These are phyloP conservation scores for Blastobotrys parvus DNA, from an alignment of 805 yeast genomes.

Conservation along the genomic window DNA sequence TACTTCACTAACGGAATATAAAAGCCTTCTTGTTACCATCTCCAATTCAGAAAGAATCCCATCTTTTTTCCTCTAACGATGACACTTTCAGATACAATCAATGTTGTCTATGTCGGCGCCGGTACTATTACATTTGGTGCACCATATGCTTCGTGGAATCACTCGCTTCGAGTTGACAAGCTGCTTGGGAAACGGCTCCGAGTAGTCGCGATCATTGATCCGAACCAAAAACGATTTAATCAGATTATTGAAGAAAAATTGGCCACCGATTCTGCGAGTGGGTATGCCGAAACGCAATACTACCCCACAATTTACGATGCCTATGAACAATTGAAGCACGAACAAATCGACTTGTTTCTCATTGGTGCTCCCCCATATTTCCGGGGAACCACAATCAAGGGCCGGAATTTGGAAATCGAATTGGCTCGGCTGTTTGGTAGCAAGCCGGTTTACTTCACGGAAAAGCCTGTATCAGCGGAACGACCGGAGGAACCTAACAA, in stretches of 20 bases:
- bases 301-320: conserved; percentile 9
- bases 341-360: conserved; percentile 8
- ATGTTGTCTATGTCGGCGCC: conserved; percentile 7
- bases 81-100: neutral
- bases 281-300: conserved; percentile 6
- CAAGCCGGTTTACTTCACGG: conserved; percentile 12
- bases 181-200: conserved; percentile 13
- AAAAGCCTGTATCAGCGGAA: conserved; percentile 16
- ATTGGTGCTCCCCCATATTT: conserved; percentile 15
- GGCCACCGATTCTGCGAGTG: conserved; percentile 2
- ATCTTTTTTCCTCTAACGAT: too few relatives aligned
- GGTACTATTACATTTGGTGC: conserved; percentile 16
- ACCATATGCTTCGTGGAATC: conserved; percentile 16
- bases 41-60: too few relatives aligned
- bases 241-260: conserved; percentile 10
- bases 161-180: conserved; percentile 13
- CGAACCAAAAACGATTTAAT: conserved; percentile 9
- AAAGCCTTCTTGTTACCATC: too few relatives aligned
- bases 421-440: conserved; percentile 8
- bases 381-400: conserved; percentile 13
- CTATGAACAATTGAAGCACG: neutral
- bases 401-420: conserved; percentile 14
- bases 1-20: too few relatives aligned
- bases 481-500: conserved; percentile 15
- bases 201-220: conserved; percentile 15